Conservation (phyloP, 108 stramenopile genomes). For the Cylindrotheca fusiformis region DNA sequence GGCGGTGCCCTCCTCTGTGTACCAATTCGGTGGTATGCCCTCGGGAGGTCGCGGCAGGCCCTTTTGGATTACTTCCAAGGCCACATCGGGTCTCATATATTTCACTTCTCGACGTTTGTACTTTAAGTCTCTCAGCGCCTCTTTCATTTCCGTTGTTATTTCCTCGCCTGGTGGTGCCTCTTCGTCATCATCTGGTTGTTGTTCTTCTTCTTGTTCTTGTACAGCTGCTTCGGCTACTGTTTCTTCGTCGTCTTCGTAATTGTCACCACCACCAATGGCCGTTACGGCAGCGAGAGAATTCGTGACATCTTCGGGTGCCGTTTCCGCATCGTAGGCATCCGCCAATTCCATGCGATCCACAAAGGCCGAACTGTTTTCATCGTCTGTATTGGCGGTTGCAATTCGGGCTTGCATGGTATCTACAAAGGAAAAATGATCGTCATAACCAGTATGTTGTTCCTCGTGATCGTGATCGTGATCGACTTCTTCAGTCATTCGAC, state of each 20-base stretch:
- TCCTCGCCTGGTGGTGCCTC: too few relatives aligned
- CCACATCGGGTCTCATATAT: slow-evolving; percentile 37
- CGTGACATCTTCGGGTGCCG: background rate
- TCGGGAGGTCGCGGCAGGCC: slow-evolving; percentile 29
- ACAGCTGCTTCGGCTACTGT: background rate
- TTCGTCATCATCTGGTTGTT: background rate
- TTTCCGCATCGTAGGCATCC: slow-evolving; percentile 33
- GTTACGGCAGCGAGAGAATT: background rate
- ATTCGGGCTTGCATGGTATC: background rate
- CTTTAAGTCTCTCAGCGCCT: slow-evolving; percentile 22
- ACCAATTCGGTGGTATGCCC: slow-evolving; percentile 44
- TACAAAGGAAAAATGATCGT: slow-evolving; percentile 1
- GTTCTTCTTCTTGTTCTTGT: background rate
- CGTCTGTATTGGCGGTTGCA: slow-evolving; percentile 11
- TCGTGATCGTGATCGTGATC: background rate
- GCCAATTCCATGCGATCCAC: slow-evolving; percentile 46
- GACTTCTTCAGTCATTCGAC: background rate
- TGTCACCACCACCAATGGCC: background rate
- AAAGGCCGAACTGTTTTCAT: slow-evolving; percentile 36
- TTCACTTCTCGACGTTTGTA: slow-evolving; percentile 24
- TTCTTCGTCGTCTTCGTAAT: slow-evolving; percentile 1
- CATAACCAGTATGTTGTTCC: background rate
- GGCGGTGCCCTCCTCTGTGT: background rate
- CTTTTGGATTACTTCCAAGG: slow-evolving; percentile 19
- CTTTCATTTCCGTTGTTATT: slow-evolving; percentile 17